Evolutionary conservation across 1,284 basidiomycete genomes (phyloP).

Genomic region (Moesziomyces globuligerus): DNA sequence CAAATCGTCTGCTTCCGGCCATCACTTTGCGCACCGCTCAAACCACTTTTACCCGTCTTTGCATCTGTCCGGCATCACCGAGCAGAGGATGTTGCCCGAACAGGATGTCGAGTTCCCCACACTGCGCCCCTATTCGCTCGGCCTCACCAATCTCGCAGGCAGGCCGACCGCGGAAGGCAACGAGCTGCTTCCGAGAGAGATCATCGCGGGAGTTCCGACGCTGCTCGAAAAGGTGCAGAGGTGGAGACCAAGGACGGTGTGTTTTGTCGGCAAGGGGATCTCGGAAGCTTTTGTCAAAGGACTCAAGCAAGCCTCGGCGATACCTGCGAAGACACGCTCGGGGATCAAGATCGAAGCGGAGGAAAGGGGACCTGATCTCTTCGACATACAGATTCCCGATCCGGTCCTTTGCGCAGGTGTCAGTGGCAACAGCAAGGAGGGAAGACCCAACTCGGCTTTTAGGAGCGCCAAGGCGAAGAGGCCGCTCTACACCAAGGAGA

Average conservation of each 20-base stretch:
- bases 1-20: constrained; percentile 29
- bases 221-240: constrained; percentile 31
- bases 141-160: constrained; percentile 40
- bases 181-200: constrained; percentile 39
- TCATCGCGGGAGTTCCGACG: constrained; percentile 39
- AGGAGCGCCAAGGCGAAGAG: constrained; percentile 7
- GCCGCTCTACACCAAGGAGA: constrained; percentile 37
- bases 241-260: constrained; percentile 37
- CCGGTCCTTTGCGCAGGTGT: constrained; percentile 11
- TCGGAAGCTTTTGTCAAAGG: constrained; percentile 39
- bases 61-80: constrained; percentile 38
- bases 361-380: too few species aligned
- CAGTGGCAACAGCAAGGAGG: background rate
- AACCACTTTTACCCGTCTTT: constrained; percentile 52
- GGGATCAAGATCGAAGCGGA: constrained; percentile 2
- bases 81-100: constrained; percentile 34
- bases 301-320: constrained; percentile 31
- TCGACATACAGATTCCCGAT: constrained; percentile 1
- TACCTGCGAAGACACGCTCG: background rate
- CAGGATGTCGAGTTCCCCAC: constrained; percentile 38
- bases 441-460: background rate
- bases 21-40: constrained; percentile 49
- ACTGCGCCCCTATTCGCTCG: constrained; percentile 29
- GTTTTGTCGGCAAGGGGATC: constrained; percentile 50
- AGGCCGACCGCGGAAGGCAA: constrained; percentile 45